Conservation (phyloP, 768 basidiomycete species). For the Boletus bicolor region DNA sequence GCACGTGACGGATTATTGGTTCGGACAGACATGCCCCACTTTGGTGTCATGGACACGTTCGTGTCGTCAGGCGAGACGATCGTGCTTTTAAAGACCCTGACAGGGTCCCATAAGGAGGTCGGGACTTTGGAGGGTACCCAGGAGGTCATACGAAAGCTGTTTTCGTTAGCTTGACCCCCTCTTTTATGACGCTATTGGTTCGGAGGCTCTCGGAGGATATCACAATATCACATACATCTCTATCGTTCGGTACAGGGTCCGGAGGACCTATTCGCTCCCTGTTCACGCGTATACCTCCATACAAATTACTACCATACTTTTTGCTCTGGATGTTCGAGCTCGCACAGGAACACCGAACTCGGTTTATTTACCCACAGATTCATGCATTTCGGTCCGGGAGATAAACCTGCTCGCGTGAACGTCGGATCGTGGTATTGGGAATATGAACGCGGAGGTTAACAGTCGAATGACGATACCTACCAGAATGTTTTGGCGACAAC, state of each 20-base stretch:
- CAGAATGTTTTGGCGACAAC: too few relatives aligned
- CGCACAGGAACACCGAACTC: background rate
- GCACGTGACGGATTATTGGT: slow-evolving; percentile 45
- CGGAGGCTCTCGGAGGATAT: background rate
- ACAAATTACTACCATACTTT: background rate
- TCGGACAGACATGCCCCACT: slow-evolving; percentile 41
- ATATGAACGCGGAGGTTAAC: too few relatives aligned
- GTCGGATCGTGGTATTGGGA: background rate
- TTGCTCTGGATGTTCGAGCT: background rate
- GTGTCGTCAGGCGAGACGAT: slow-evolving; percentile 43
- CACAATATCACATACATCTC: background rate
- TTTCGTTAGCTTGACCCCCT: slow-evolving; percentile 18
- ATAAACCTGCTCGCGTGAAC: background rate
- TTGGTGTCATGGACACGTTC: slow-evolving; percentile 57
- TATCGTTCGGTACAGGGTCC: background rate
- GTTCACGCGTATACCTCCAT: background rate
- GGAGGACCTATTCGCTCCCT: background rate
- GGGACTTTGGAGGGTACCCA: slow-evolving; percentile 67
- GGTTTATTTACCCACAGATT: background rate
- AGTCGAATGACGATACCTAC: too few relatives aligned
- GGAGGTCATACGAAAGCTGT: slow-evolving; percentile 45
- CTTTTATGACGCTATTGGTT: too few relatives aligned
- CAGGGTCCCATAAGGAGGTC: slow-evolving; percentile 58
- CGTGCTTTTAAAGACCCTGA: slow-evolving; percentile 52
- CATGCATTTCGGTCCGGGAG: background rate